These are phyloP conservation scores for Neurospora sublineolata DNA, from an alignment of 495 filamentous ascomycete species.

Conservation along the genomic window DNA sequence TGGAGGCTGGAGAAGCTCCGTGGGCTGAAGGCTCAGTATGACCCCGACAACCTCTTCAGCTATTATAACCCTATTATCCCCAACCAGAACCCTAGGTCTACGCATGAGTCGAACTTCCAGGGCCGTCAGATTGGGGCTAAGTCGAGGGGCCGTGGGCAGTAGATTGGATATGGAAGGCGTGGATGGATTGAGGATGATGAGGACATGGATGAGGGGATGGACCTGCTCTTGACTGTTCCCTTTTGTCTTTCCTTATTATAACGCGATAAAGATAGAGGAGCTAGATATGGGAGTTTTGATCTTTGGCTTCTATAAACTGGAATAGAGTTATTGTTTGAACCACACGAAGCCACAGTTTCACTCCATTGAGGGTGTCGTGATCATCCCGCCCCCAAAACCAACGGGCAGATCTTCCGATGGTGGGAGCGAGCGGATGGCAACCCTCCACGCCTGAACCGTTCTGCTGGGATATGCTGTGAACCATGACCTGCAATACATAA, in stretches of 20 bases:
- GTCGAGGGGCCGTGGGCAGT: not conserved
- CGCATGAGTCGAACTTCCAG: not conserved
- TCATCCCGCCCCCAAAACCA: not conserved
- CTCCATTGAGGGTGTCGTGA: not conserved
- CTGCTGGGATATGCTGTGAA: not conserved
- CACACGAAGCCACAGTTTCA: not conserved
- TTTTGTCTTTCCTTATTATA: not conserved
- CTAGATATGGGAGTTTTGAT: not conserved
- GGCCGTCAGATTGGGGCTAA: not conserved
- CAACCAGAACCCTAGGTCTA: not conserved
- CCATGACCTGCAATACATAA: not conserved
- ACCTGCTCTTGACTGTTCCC: not conserved
- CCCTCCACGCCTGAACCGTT: not conserved
- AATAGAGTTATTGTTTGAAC: not conserved
- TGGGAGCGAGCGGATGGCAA: not conserved
- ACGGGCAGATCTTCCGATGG: not conserved
- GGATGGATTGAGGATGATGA: not conserved
- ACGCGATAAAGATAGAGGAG: not conserved
- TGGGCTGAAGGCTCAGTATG: slow-evolving; percentile 42
- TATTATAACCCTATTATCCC: slow-evolving; percentile 36
- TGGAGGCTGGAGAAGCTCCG: slow-evolving; percentile 36
- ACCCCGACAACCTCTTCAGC: slow-evolving; percentile 39
- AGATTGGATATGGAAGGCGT: not conserved
- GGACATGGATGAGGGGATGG: not conserved
- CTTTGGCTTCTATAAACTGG: not conserved